Conservation (phyloP, 2,329 filamentous ascomycete genomes). For the Alternaria arbusti region DNA sequence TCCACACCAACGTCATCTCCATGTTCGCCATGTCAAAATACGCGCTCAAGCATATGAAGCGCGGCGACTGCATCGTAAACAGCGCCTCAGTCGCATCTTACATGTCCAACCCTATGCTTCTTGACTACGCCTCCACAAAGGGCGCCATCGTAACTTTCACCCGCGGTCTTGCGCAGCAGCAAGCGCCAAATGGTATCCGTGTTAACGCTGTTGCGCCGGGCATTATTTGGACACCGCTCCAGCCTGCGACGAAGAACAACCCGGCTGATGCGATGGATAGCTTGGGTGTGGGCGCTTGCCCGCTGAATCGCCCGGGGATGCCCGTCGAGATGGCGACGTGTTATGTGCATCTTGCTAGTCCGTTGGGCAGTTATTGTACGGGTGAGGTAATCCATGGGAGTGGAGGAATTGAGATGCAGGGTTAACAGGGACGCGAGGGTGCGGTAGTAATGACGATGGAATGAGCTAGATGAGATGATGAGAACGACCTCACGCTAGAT, state of each 20-base stretch:
- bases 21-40: constrained; percentile 82
- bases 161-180: constrained; percentile 74
- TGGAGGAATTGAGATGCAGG: constrained; percentile 29
- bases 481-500: not conserved
- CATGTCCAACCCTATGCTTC: constrained; percentile 74
- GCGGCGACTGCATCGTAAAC: constrained; percentile 77
- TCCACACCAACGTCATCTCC: constrained; percentile 77
- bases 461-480: not conserved
- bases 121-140: constrained; percentile 80
- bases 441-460: not conserved
- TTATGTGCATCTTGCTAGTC: constrained; percentile 27
- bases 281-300: constrained; percentile 25
- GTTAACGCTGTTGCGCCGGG: constrained; percentile 78
- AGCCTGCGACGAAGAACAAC: constrained; percentile 20
- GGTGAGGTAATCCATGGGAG: constrained; percentile 25
- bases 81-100: constrained; percentile 81
- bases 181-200: constrained; percentile 70
- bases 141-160: constrained; percentile 80
- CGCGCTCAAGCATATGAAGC: constrained; percentile 71
- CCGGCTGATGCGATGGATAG: constrained; percentile 18
- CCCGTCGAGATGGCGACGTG: constrained; percentile 26
- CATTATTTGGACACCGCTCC: constrained; percentile 44
- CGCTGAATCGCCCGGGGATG: constrained; percentile 25
- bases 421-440: not conserved
- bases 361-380: constrained; percentile 25